Evolutionary conservation across 192 early-diverging fungal species (phyloP), one percentile per base, ranked within the genome.

Genomic region (Backusella mclennaniae): DNA sequence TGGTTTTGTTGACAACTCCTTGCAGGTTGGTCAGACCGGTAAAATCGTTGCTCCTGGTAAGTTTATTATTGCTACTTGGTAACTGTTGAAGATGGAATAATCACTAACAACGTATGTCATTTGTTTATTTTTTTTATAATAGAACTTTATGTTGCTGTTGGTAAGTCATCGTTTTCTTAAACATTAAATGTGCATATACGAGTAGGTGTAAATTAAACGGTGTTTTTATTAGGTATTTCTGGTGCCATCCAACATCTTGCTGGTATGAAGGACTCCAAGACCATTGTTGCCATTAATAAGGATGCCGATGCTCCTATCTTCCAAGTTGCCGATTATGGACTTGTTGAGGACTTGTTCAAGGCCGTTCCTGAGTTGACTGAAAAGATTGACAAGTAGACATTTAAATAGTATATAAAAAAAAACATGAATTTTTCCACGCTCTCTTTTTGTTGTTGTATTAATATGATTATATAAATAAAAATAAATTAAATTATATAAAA

Each of bases 241-340:
- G 97, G 97, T 56, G 97, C 97, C 41, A 99, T 99, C 81, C 93
- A 96, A 90, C 96, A 96, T 78, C 83, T 98, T 87, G 97, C 97
- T 35, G 97, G 97, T 80, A 99, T 99, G 97, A 99, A 99, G 87
- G 97, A 99, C 81, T 96, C 94, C 85, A 99, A 99, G 90, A 90
- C 91, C 59, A 99, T 99, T 87, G 97, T 96, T 41, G 95, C 95
- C 71, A 98, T 99, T 85, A 99, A 99, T 92, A 98, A 96, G 88
- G 97, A 99, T 77, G 87, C 95, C 23, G 97, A 99, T 76, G 96
- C 96, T 31, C 97, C 97, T 39, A 99, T 99, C 67, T 99, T 99
- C 93, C 93, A 94, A 86, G 93, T 99, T 59, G 93, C 97, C 33
- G 97, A 99, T 85, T 96, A 96, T 80, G 97, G 97, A 52, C 87